phyloP scores from a whole-genome alignment of 1,284 basidiomycete species.

The Ustilago crameri region DNA sequence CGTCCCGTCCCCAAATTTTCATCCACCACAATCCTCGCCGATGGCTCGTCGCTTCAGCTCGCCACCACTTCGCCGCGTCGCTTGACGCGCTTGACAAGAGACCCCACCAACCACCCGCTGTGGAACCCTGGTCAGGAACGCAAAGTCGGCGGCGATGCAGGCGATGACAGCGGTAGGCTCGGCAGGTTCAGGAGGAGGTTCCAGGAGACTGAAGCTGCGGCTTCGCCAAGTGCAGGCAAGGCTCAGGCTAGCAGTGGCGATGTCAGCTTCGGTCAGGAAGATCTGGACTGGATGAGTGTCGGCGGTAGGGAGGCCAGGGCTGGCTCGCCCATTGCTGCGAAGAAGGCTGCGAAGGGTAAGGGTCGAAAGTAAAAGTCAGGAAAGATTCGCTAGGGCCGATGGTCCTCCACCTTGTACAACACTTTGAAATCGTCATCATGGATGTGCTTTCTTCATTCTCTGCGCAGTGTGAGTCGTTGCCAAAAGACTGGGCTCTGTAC shows the following conservation, averaged over 20 bases:
- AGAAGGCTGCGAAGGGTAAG: slow-evolving; percentile 63
- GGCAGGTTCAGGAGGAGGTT: slow-evolving; percentile 65
- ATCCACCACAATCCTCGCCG: slow-evolving; percentile 60
- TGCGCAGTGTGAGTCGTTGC: neutral
- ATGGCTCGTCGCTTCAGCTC: slow-evolving; percentile 66
- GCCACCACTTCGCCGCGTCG: slow-evolving; percentile 63
- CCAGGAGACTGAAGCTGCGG: slow-evolving; percentile 42
- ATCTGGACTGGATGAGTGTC: slow-evolving; percentile 67
- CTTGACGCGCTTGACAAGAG: slow-evolving; percentile 56
- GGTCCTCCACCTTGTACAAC: slow-evolving; percentile 19
- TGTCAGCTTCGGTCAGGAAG: slow-evolving; percentile 59
- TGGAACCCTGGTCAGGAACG: slow-evolving; percentile 63
- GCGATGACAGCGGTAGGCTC: slow-evolving; percentile 64
- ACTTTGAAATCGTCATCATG: slow-evolving; percentile 4
- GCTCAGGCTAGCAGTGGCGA: slow-evolving; percentile 24
- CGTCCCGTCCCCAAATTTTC: slow-evolving; percentile 61
- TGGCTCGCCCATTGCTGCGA: slow-evolving; percentile 49
- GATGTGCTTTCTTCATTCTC: neutral
- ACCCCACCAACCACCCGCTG: slow-evolving; percentile 65
- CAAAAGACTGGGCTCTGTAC: too few species aligned
- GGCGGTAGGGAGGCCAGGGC: slow-evolving; percentile 64
- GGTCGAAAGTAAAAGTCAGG: slow-evolving; percentile 46
- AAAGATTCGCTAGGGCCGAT: neutral
- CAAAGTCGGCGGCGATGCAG: slow-evolving; percentile 53
- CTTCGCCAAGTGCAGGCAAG: slow-evolving; percentile 5